These are phyloP conservation scores for Stylosanthes scabra DNA, from an alignment of 331 rosid genomes.

Conservation along the genomic window DNA sequence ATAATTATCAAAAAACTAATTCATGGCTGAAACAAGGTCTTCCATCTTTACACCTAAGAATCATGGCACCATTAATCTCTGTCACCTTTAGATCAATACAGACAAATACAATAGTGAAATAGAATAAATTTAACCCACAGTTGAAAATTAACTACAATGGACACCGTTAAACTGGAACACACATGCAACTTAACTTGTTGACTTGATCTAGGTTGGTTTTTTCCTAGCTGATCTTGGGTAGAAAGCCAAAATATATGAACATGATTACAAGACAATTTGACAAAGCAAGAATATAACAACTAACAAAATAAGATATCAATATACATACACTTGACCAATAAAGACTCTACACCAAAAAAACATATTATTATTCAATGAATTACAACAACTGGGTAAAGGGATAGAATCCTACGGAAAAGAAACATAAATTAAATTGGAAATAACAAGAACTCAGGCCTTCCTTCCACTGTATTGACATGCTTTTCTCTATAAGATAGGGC, in stretches of 20 bases:
- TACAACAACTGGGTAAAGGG: constrained; percentile 37
- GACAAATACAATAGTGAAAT: neutral
- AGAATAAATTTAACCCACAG: neutral
- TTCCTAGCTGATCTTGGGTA: neutral
- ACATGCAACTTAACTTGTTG: no score
- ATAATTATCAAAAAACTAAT: no score
- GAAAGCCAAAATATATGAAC: constrained; percentile 21
- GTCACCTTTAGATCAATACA: neutral
- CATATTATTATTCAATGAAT: constrained; percentile 32
- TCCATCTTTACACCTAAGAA: no score
- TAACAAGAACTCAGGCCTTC: constrained; percentile 38
- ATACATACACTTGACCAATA: constrained; percentile 47
- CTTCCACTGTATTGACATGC: constrained; percentile 35
- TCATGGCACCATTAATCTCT: no score
- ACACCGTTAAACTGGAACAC: no score
- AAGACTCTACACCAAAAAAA: constrained; percentile 45
- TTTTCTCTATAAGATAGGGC: constrained; percentile 45
- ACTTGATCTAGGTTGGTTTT: no score
- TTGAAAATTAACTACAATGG: neutral
- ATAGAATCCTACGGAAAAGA: constrained; percentile 28
- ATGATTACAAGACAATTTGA: neutral
- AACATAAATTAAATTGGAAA: constrained; percentile 22
- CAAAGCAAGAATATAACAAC: constrained; percentile 7
- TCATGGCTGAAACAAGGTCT: no score
- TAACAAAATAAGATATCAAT: constrained; percentile 22